phyloP scores from a whole-genome alignment of 2,329 filamentous ascomycete genomes.

The Cladosporium phlei region DNA sequence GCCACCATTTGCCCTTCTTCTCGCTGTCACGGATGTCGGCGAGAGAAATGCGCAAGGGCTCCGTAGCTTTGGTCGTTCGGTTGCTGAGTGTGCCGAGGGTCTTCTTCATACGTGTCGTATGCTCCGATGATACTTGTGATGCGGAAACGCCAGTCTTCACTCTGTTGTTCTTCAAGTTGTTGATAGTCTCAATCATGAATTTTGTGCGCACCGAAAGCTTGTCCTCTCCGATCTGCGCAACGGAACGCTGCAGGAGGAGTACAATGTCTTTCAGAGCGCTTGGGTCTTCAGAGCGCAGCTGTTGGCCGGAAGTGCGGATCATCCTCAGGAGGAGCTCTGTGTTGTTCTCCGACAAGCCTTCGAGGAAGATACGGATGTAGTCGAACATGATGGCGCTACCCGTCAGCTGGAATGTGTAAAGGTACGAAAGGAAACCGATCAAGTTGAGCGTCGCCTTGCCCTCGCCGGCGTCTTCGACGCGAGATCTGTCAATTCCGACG shows the following conservation, averaged over 20 bases:
- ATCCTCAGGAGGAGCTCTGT: slow-evolving; percentile 83
- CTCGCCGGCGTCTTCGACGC: slow-evolving; percentile 28
- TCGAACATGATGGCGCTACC: slow-evolving; percentile 83
- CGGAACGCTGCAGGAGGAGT: slow-evolving; percentile 66
- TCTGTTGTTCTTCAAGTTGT: slow-evolving; percentile 89
- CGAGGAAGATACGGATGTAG: slow-evolving; percentile 74
- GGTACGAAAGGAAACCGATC: slow-evolving; percentile 73
- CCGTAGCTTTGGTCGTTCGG: slow-evolving; percentile 64
- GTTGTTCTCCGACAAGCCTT: slow-evolving; percentile 73
- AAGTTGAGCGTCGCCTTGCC: slow-evolving; percentile 69
- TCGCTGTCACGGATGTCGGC: slow-evolving; percentile 77
- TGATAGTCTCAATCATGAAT: slow-evolving; percentile 97
- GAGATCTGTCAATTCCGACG: slow-evolving; percentile 60
- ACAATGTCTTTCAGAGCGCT: slow-evolving; percentile 86
- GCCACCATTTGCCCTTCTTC: slow-evolving; percentile 95
- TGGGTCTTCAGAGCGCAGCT: slow-evolving; percentile 83
- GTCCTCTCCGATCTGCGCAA: slow-evolving; percentile 61
- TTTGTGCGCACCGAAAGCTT: slow-evolving; percentile 82
- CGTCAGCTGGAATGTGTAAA: slow-evolving; percentile 90
- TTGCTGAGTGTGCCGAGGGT: slow-evolving; percentile 71
- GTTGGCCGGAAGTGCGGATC: slow-evolving; percentile 72
- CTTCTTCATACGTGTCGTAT: slow-evolving; percentile 85
- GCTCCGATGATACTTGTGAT: slow-evolving; percentile 70
- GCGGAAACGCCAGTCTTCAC: slow-evolving; percentile 70
- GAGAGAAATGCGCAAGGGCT: slow-evolving; percentile 76